These are phyloP conservation scores for Beauveria sp. DNA, from an alignment of 2,329 filamentous ascomycete genomes.

Conservation along the genomic window DNA sequence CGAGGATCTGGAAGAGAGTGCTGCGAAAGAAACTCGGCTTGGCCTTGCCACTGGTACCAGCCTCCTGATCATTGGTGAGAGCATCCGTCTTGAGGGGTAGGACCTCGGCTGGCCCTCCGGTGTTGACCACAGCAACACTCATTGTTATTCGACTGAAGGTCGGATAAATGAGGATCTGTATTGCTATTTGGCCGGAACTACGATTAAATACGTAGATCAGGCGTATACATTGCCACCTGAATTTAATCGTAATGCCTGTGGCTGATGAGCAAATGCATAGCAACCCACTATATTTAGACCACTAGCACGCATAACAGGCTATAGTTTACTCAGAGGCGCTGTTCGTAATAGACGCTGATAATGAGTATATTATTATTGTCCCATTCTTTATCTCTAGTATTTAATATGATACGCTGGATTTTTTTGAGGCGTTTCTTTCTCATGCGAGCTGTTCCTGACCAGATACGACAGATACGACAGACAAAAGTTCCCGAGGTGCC, in stretches of 20 bases:
- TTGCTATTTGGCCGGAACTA: too few species aligned
- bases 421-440: too few species aligned
- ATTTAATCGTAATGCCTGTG: neutral
- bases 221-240: neutral
- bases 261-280: neutral
- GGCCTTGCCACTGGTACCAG: neutral
- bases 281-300: neutral
- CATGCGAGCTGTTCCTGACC: too few species aligned
- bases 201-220: too few species aligned
- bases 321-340: neutral
- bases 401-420: neutral
- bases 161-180: too few species aligned
- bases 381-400: neutral
- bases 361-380: neutral
- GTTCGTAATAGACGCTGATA: neutral
- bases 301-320: too few species aligned
- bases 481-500: too few species aligned
- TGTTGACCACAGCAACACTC: neutral
- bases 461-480: too few species aligned
- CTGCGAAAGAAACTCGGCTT: conserved; percentile 18
- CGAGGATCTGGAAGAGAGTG: conserved; percentile 30
- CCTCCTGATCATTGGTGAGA: neutral
- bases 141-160: too few species aligned
- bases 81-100: neutral
- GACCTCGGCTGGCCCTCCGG: neutral